Evolutionary conservation across 1,284 basidiomycete species (phyloP), one percentile per base, ranked within the genome.

Genomic region (Ceratobasidium sp.): DNA sequence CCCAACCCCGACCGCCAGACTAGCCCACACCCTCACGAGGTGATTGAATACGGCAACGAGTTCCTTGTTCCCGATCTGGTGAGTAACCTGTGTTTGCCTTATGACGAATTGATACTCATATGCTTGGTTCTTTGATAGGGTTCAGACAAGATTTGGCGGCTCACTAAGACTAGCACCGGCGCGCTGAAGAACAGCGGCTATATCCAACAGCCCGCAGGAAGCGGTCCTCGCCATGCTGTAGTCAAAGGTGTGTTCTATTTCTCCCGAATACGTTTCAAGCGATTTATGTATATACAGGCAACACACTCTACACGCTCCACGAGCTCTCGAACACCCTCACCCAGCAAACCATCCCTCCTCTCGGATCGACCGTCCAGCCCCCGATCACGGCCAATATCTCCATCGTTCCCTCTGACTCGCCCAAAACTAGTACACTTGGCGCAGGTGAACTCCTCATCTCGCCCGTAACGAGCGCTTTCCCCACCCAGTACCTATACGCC

Each of bases 111-210:
- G 33, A 4, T 33, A 33, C 33, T 33, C 1, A 33, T 33, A 33
- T 4, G 33, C 33, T 33, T 33, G 33, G 4, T 33, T 33, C 33
- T 33, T 33, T 33, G 2, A 4, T 33, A 33, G 33, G 33, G 33
- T 33, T 33, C 33, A 4, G 33, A 33, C 33, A 79, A 80, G 28
- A 68, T 80, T 48, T 81, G 81, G 81, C 69, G 81, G 42, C 78
- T 81, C n/a, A 78, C 77, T n/a, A 78, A 77, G 23, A 13, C 77
- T 61, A 46, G 62, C 75, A 0, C 88, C 87, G 0, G 81, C 26
- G 54, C 64, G 84, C 20, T 93, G 86, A 82, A 82, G 13, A 89
- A 93, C 61, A 88, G 90, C 70, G 92, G 92, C 5, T 86, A 86
- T 40, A 91, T 94, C 33, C 33, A 33, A 33, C 33, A 33, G 33